Evolutionary conservation across 2,329 filamentous ascomycete genomes (phyloP).

Genomic region (Colletotrichum sp.): DNA sequence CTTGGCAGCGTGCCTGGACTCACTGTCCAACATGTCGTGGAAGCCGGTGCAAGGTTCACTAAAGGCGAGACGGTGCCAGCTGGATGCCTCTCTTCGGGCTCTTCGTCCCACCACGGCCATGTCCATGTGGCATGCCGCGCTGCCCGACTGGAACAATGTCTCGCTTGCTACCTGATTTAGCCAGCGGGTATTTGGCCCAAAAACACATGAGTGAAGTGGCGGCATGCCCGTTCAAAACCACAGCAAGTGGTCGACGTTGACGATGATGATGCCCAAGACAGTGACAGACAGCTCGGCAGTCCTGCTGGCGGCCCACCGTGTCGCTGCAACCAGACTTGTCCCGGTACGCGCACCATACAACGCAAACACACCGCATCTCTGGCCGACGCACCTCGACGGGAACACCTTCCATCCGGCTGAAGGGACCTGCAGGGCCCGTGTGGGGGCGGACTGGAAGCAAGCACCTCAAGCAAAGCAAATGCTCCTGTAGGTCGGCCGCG

Average conservation of each 20-base stretch:
- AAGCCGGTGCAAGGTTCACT: neutral
- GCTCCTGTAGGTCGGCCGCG: neutral
- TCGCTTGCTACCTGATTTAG: neutral
- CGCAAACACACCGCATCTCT: slow-evolving; percentile 1
- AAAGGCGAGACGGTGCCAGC: neutral
- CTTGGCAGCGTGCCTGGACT: neutral
- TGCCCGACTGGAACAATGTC: neutral
- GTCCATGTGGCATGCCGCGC: neutral
- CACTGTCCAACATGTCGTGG: neutral
- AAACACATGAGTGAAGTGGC: neutral
- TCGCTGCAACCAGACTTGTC: neutral
- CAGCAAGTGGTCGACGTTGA: neutral
- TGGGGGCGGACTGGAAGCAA: neutral
- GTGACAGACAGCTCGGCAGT: neutral
- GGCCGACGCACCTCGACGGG: neutral
- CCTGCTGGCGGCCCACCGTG: neutral
- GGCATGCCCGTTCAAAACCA: neutral
- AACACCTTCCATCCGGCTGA: neutral
- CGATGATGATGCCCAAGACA: neutral
- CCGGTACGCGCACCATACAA: neutral
- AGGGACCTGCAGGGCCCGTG: neutral
- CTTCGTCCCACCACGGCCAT: neutral
- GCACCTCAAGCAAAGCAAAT: neutral
- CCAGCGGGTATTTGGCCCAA: neutral
- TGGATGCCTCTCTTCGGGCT: too few relatives aligned